Evolutionary conservation across 352 stramenopile genomes (phyloP).

Genomic region (Phytophthora podocarpi): DNA sequence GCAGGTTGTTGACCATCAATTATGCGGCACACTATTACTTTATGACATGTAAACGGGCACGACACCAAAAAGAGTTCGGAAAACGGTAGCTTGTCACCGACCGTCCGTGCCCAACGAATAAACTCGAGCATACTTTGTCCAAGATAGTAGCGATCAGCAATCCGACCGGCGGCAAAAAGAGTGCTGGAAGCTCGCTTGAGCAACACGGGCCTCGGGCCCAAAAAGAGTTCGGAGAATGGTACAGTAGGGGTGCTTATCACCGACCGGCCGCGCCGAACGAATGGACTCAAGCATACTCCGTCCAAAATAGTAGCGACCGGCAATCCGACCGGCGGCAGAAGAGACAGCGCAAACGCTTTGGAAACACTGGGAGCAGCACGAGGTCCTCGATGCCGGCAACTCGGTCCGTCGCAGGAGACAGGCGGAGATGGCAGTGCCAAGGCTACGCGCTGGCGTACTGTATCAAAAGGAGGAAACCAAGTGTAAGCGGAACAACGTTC

Average conservation of each 20-base stretch:
- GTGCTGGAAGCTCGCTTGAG: slow-evolving; percentile 7
- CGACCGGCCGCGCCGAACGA: slow-evolving; percentile 7
- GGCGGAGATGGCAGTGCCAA: neutral
- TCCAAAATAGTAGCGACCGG: neutral
- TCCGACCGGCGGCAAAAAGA: slow-evolving; percentile 8
- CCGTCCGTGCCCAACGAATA: neutral
- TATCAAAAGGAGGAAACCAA: neutral
- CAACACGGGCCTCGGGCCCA: too few species aligned
- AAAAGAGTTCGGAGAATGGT: too few species aligned
- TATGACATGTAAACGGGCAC: too few species aligned
- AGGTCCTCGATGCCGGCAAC: neutral
- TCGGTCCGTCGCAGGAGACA: too few species aligned
- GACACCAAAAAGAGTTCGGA: too few species aligned
- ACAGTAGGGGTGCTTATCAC: too few species aligned
- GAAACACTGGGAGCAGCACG: too few species aligned
- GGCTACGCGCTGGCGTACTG: neutral
- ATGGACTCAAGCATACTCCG: neutral
- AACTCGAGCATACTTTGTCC: neutral
- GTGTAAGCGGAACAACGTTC: slow-evolving; percentile 7
- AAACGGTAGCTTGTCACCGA: neutral
- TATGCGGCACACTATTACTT: too few species aligned
- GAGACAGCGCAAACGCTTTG: slow-evolving; percentile 4
- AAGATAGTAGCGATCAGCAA: neutral
- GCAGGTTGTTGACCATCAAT: too few species aligned
- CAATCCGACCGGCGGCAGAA: slow-evolving; percentile 22